Conservation (phyloP, 1,284 basidiomycete species). For the Hemileia vastatrix region DNA sequence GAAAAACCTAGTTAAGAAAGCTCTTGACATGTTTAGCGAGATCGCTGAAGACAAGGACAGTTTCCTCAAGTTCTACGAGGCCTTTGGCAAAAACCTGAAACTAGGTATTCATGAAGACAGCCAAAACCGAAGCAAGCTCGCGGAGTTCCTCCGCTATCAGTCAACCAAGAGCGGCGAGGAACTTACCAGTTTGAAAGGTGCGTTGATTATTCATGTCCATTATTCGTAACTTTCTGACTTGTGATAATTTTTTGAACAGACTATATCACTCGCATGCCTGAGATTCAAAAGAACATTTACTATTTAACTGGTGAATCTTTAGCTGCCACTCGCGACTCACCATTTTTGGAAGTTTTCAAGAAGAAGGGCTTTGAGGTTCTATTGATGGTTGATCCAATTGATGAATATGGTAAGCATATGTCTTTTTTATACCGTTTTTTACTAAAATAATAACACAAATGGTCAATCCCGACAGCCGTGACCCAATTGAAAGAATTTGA, state of each 20-base stretch:
- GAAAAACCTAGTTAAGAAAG: conserved; percentile 82
- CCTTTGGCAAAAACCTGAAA: conserved; percentile 88
- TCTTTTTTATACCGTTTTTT: neutral
- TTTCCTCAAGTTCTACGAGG: conserved; percentile 87
- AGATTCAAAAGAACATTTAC: conserved; percentile 98
- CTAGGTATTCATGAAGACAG: conserved; percentile 99
- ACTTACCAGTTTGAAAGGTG: conserved; percentile 84
- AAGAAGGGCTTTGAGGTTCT: conserved; percentile 99
- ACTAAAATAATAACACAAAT: conserved; percentile 52
- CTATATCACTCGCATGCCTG: conserved; percentile 99
- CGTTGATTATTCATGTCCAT: conserved; percentile 31
- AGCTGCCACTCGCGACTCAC: conserved; percentile 79
- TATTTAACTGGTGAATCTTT: conserved; percentile 92
- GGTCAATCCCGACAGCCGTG: conserved; percentile 52
- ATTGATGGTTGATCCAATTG: conserved; percentile 94
- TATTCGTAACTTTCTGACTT: neutral
- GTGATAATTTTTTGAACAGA: conserved; percentile 50
- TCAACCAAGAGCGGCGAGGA: conserved; percentile 92
- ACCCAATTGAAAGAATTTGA: conserved; percentile 99
- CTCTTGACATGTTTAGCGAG: conserved; percentile 86
- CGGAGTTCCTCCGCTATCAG: conserved; percentile 98
- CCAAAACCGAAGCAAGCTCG: conserved; percentile 97
- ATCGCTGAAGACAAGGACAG: conserved; percentile 99
- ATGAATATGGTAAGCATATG: conserved; percentile 48
- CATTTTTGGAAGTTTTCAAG: conserved; percentile 98